A percentile compares a stretch with the other conserved stretches of the same genome.
Evolutionary conservation across 306 rosid species (phyloP).

Genomic region (Casuarina cunninghamiana): DNA sequence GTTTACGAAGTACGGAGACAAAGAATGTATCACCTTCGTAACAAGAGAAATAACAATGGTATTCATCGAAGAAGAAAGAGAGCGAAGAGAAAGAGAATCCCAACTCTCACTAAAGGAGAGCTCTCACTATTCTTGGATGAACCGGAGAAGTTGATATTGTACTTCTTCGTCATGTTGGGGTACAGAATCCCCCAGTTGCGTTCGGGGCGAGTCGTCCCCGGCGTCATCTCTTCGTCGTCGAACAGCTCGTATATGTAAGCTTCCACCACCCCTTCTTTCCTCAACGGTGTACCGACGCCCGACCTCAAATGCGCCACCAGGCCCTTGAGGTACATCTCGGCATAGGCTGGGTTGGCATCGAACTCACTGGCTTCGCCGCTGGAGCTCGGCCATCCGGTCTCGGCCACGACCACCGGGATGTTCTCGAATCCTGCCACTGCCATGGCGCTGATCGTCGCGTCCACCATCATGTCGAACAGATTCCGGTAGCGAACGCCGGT

Average conservation of each 20-base stretch:
- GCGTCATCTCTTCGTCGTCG: conserved; percentile 41
- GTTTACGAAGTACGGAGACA: background rate
- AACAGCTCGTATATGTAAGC: conserved; percentile 71
- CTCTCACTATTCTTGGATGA: background rate
- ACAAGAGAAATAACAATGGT: background rate
- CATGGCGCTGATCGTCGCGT: conserved; percentile 66
- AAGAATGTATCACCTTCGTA: conserved; percentile 1
- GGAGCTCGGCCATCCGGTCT: conserved; percentile 87
- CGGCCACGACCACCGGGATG: conserved; percentile 66
- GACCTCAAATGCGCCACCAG: conserved; percentile 60
- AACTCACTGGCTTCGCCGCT: conserved; percentile 43
- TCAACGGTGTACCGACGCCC: conserved; percentile 65
- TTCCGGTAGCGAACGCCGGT: conserved; percentile 82
- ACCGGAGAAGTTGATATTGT: conserved; percentile 56
- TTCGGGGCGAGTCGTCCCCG: conserved; percentile 8
- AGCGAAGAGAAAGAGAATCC: conserved; percentile 14
- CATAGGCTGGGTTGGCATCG: conserved; percentile 65
- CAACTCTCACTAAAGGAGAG: conserved; percentile 6
- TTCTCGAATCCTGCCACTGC: conserved; percentile 57
- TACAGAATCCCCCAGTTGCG: conserved; percentile 75
- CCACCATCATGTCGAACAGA: conserved; percentile 82
- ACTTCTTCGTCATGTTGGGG: conserved; percentile 66
- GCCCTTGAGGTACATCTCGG: conserved; percentile 69
- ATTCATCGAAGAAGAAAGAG: conserved; percentile 10
- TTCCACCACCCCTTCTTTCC: conserved; percentile 60